Conservation (phyloP, 495 filamentous ascomycete genomes). For the Darksidea phi region DNA sequence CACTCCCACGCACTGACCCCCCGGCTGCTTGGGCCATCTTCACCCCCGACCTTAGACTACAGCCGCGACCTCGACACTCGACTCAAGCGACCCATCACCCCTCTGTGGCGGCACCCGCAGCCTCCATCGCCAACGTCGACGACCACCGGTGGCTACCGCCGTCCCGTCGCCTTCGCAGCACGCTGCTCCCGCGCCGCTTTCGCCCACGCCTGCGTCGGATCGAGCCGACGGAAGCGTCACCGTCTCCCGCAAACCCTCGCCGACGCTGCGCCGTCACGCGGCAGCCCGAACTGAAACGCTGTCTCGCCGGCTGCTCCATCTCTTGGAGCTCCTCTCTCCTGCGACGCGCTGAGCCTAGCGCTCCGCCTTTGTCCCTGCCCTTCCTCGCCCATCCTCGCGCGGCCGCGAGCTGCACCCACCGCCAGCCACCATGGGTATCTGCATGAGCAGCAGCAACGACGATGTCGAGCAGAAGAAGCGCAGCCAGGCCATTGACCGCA, state of each 20-base stretch:
- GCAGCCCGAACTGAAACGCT: neutral
- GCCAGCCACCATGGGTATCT: conserved; percentile 73
- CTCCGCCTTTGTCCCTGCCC: conserved; percentile 26
- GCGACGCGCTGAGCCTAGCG: conserved; percentile 29
- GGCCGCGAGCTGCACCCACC: conserved; percentile 27
- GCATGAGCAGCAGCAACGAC: conserved; percentile 74
- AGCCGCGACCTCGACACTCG: neutral
- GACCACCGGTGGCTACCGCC: neutral
- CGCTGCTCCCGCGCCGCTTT: neutral
- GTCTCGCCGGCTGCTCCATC: conserved; percentile 6
- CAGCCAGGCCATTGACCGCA: conserved; percentile 90
- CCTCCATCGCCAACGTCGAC: neutral
- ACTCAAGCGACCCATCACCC: neutral
- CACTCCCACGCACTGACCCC: neutral
- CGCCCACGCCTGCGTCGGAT: neutral
- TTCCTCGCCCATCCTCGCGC: conserved; percentile 27
- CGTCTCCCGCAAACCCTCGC: neutral
- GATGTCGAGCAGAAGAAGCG: conserved; percentile 89
- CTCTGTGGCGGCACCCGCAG: neutral
- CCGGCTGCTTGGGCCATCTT: neutral
- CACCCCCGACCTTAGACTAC: neutral
- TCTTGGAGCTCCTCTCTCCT: neutral
- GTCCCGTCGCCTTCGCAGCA: neutral
- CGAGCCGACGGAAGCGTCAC: neutral
- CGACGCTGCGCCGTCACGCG: neutral